These are phyloP conservation scores for Eleusine coracana DNA, from an alignment of 176 grass and related monocot species.

Conservation along the genomic window DNA sequence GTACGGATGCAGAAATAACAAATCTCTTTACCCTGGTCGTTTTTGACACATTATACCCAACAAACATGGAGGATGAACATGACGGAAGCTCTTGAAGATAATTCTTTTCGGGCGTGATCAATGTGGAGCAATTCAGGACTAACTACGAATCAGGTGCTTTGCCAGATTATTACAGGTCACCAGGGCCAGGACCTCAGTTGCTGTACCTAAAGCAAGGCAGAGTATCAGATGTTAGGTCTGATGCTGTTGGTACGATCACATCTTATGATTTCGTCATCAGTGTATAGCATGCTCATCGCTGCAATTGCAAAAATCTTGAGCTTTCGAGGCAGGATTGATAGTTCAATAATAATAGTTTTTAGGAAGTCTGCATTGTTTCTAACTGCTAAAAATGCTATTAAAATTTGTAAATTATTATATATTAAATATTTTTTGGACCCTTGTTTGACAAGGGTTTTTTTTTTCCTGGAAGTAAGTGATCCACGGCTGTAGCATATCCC, in stretches of 20 bases:
- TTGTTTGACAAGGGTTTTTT: not conserved
- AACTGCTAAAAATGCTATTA: constrained; percentile 6
- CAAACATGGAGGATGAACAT: constrained; percentile 45
- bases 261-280: not conserved
- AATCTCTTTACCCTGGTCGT: constrained; percentile 80
- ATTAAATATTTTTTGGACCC: constrained; percentile 1
- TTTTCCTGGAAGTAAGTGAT: not conserved
- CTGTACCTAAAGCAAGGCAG: constrained; percentile 13
- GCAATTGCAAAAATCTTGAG: not conserved
- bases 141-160: not conserved
- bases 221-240: not conserved
- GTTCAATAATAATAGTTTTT: not conserved
- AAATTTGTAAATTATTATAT: not conserved
- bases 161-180: not conserved
- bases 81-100: constrained; percentile 34
- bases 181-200: constrained; percentile 3
- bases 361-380: not conserved
- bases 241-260: not conserved
- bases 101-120: constrained; percentile 15
- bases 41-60: constrained; percentile 86
- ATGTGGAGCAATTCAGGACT: constrained; percentile 19
- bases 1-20: constrained; percentile 65
- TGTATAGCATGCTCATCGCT: not conserved
- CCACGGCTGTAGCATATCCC: not conserved
- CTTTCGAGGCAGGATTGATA: not conserved